phyloP scores from a whole-genome alignment of 1,139 yeast genomes.

The Magnusiomyces clavatus region DNA sequence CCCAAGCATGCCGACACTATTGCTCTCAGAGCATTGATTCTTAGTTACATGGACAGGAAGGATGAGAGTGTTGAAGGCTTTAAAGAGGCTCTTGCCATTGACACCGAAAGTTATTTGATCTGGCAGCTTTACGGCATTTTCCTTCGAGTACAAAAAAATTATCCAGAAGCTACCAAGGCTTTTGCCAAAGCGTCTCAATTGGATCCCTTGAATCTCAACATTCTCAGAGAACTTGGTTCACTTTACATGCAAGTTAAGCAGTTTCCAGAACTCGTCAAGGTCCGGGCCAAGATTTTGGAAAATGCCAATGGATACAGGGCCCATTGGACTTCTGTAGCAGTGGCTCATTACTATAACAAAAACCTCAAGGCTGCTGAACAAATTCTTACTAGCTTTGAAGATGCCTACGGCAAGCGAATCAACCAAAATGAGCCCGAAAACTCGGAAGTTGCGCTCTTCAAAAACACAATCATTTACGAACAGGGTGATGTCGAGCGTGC shows the following conservation, averaged over 20 bases:
- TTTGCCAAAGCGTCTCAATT: slow-evolving; percentile 69
- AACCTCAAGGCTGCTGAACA: slow-evolving; percentile 63
- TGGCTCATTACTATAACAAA: slow-evolving; percentile 71
- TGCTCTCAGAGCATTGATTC: slow-evolving; percentile 75
- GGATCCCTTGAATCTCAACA: slow-evolving; percentile 72
- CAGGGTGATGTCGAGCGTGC: slow-evolving; percentile 61
- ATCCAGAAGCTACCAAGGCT: slow-evolving; percentile 72
- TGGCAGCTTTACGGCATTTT: slow-evolving; percentile 85
- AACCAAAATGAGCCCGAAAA: slow-evolving; percentile 54
- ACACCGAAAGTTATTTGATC: slow-evolving; percentile 52
- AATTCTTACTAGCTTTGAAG: slow-evolving; percentile 68
- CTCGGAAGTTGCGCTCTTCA: slow-evolving; percentile 71
- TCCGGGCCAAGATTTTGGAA: slow-evolving; percentile 65
- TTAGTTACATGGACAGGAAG: slow-evolving; percentile 44
- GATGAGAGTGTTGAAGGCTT: slow-evolving; percentile 62
- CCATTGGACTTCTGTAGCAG: slow-evolving; percentile 85
- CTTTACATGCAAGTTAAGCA: slow-evolving; percentile 78
- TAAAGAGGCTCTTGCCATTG: slow-evolving; percentile 52
- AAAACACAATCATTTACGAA: slow-evolving; percentile 57
- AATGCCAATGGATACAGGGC: slow-evolving; percentile 79
- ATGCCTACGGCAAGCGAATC: slow-evolving; percentile 22
- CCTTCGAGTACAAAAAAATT: slow-evolving; percentile 62
- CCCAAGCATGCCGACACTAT: slow-evolving; percentile 72
- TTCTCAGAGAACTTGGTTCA: slow-evolving; percentile 73
- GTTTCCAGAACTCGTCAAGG: slow-evolving; percentile 50